These are phyloP conservation scores for Saccharum hybrid DNA, from an alignment of 202 grass and related monocot species.

Conservation along the genomic window DNA sequence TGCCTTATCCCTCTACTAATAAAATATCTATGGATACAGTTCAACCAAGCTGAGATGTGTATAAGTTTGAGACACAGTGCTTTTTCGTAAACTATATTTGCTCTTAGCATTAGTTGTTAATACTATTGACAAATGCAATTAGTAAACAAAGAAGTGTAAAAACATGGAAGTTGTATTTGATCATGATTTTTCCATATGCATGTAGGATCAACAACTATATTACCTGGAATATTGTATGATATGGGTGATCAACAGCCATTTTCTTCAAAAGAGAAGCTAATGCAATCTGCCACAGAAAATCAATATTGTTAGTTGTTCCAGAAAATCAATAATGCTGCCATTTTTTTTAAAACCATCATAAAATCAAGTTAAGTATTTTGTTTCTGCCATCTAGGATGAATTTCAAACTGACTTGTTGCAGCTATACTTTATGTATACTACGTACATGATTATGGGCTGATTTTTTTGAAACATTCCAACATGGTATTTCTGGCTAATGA, in stretches of 20 bases:
- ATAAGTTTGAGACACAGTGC: background rate
- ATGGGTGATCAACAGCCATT: slow-evolving; percentile 97
- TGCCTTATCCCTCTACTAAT: background rate
- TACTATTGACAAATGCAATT: background rate
- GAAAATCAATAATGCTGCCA: background rate
- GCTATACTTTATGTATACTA: background rate
- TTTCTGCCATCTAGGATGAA: background rate
- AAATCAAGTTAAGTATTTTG: slow-evolving; percentile 6
- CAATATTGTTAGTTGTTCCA: slow-evolving; percentile 33
- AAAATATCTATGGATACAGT: slow-evolving; percentile 9
- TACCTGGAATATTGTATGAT: slow-evolving; percentile 99
- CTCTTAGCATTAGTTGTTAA: background rate
- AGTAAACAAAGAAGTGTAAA: slow-evolving; percentile 11
- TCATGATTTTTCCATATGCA: slow-evolving; percentile 12
- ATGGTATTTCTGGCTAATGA: background rate
- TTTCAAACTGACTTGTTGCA: no score
- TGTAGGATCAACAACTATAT: slow-evolving; percentile 11
- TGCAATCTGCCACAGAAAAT: slow-evolving; percentile 59
- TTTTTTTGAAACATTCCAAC: background rate
- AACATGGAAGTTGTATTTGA: slow-evolving; percentile 5
- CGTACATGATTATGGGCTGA: background rate
- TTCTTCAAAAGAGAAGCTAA: slow-evolving; percentile 92
- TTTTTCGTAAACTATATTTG: background rate
- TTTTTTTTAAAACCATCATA: background rate
- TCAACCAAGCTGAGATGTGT: slow-evolving; percentile 4